These are phyloP conservation scores for Aschersonia sp. DNA, from an alignment of 2,329 filamentous ascomycete genomes.

Conservation along the genomic window DNA sequence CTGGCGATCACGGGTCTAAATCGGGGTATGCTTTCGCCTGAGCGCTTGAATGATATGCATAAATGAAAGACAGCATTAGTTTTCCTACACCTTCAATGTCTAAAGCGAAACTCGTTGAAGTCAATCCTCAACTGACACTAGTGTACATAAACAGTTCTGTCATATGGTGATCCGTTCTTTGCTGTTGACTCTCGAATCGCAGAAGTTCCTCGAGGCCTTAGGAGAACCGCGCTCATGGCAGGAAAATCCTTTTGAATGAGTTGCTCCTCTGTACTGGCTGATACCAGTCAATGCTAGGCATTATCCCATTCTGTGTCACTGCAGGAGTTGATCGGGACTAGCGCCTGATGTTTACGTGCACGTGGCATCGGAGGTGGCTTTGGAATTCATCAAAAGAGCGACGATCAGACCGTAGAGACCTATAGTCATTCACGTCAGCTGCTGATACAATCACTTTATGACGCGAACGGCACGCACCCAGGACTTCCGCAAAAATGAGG, in stretches of 20 bases:
- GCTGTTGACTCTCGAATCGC: slow-evolving; percentile 2
- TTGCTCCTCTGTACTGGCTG: too few species aligned
- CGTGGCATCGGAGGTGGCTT: slow-evolving; percentile 49
- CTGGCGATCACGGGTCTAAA: too few species aligned
- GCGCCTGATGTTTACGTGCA: slow-evolving; percentile 30
- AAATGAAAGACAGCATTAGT: slow-evolving; percentile 7
- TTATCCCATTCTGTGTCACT: background rate
- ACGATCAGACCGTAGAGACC: slow-evolving; percentile 99
- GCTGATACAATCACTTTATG: too few species aligned
- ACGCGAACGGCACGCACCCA: slow-evolving; percentile 46
- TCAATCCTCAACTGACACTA: slow-evolving; percentile 31
- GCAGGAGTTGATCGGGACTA: background rate
- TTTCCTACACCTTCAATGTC: slow-evolving; percentile 26
- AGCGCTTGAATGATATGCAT: background rate
- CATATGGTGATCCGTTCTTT: slow-evolving; percentile 3
- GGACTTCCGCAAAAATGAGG: slow-evolving; percentile 98
- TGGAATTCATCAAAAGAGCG: slow-evolving; percentile 98
- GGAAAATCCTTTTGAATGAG: too few species aligned
- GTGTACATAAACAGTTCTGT: slow-evolving; percentile 30
- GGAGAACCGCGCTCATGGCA: background rate
- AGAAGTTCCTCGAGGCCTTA: background rate
- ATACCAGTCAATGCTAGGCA: too few species aligned
- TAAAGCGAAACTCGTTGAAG: slow-evolving; percentile 29
- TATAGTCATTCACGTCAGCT: slow-evolving; percentile 16
- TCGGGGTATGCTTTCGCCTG: too few species aligned